Percentiles rank a stretch among this genome's conserved stretches.
Conservation (phyloP, 345 rosid genomes). For the Eucalyptus regnans region DNA sequence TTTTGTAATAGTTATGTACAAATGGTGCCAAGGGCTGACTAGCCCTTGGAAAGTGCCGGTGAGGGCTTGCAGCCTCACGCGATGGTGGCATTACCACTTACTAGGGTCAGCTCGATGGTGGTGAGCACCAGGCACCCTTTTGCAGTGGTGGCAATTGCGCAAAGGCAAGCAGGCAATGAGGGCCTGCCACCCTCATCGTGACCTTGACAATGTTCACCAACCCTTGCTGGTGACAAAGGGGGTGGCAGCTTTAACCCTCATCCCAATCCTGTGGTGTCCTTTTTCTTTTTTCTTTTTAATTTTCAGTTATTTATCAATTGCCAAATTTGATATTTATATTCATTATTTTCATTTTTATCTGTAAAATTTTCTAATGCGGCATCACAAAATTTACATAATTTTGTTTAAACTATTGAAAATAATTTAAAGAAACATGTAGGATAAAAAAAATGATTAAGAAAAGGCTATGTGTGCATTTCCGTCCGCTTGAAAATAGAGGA, state of each 20-base stretch:
- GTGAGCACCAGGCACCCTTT: not conserved
- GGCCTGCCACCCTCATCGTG: not conserved
- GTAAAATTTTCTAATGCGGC: not conserved
- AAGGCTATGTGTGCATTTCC: not conserved
- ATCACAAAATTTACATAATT: not conserved
- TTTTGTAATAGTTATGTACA: not conserved
- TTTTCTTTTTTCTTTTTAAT: not conserved
- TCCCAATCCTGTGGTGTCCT: not conserved
- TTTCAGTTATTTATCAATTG: not conserved
- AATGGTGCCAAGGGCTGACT: not conserved
- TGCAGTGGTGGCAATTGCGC: not conserved
- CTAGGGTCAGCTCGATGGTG: not conserved
- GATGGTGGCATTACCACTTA: not conserved
- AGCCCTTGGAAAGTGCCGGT: not conserved
- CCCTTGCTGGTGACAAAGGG: not conserved
- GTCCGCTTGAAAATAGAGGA: not conserved
- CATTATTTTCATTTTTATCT: not conserved
- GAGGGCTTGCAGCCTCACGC: not conserved
- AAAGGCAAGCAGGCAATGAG: not conserved
- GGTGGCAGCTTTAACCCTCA: not conserved
- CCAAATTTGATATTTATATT: not conserved
- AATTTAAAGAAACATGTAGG: not conserved
- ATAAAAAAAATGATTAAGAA: not conserved
- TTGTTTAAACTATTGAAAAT: not conserved
- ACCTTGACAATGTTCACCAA: not conserved